Base-by-base conservation (phyloP, 2,329 filamentous ascomycete genomes). In the Penicillium sp. region DNA sequence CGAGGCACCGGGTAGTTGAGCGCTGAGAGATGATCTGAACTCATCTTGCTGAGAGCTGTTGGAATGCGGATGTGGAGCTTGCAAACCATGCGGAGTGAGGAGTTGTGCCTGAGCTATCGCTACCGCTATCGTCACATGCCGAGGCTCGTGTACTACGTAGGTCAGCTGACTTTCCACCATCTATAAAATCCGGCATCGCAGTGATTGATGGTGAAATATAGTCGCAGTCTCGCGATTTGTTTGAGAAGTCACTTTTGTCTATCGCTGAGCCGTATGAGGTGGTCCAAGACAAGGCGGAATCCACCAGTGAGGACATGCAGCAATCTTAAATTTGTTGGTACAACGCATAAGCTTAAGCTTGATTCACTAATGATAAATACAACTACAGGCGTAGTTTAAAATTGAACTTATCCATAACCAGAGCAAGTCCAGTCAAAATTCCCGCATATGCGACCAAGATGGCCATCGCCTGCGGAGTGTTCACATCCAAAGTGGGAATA, bases 401-500 rank as follows among this genome's bases (percentile, higher is more conserved):
- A 58, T 78, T 78, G 40, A 69, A 71, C 35, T 66, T 64, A 63
- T 80, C 75, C 70, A 81, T 68, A 2, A 62, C 73, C 62, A 80
- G 56, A 1, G 92, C 94, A 52, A 91, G 73, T 0, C 77, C 85
- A 0, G 91, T 89, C 48, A 97, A 63, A 0, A 83, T 78, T 2
- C 80, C 84, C 54, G 89, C 88, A 76, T 98, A 98, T 5, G 76
- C 85, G 25, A 92, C 76, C 65, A 99, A 76, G 37, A 97, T 87
- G 0, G 76, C 87, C 86, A 97, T 91, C 0, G 93, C 86, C 58
- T 80, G 75, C 3, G 84, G 69, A 8, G 86, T 84, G 4, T 82
- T 83, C 65, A 90, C 87, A 73, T 94, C 85, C 65, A 98, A 78
- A 2, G 95, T 99, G 42, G 89, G 88, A 57, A 98, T 77, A 4